Conservation (phyloP, 208 protist genomes). For the Crithidia mellificae region DNA sequence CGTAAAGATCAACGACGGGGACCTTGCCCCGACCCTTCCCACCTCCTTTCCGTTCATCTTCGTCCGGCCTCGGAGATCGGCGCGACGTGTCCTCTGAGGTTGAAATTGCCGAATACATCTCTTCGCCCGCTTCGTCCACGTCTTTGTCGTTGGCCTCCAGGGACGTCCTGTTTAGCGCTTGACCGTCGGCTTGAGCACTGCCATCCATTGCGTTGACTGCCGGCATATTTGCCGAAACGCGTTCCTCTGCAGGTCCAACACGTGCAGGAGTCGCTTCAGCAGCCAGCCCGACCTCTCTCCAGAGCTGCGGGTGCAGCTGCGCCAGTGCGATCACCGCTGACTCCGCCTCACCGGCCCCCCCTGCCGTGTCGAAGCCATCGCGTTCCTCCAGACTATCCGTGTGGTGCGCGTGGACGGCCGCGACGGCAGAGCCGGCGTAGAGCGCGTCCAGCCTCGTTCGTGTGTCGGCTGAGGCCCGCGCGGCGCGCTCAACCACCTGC, state of each 20-base stretch:
- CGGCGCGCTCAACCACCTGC: slow-evolving; percentile 24
- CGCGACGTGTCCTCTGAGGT: slow-evolving; percentile 3
- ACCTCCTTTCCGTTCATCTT: background rate
- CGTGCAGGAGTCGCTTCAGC: background rate
- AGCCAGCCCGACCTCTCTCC: slow-evolving; percentile 21
- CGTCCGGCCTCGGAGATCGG: background rate
- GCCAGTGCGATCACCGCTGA: background rate
- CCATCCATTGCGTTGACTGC: background rate
- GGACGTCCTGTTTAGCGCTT: too few relatives aligned
- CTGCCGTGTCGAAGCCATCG: too few relatives aligned
- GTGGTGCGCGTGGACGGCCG: slow-evolving; percentile 35
- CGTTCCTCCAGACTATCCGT: slow-evolving; percentile 8
- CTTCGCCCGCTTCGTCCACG: background rate
- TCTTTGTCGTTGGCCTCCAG: background rate
- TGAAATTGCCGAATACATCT: slow-evolving; percentile 10
- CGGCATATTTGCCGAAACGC: background rate
- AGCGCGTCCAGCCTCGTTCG: slow-evolving; percentile 21
- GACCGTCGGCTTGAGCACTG: background rate
- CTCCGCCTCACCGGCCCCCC: too few relatives aligned
- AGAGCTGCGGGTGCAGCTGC: slow-evolving; percentile 22
- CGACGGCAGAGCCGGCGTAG: slow-evolving; percentile 28
- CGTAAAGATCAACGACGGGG: slow-evolving; percentile 14
- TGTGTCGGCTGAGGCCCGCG: slow-evolving; percentile 19
- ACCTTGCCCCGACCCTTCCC: background rate
- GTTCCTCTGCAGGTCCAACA: background rate